Base-by-base conservation (phyloP, 2,329 filamentous ascomycete species). In the Aspergillus aculeatus region DNA sequence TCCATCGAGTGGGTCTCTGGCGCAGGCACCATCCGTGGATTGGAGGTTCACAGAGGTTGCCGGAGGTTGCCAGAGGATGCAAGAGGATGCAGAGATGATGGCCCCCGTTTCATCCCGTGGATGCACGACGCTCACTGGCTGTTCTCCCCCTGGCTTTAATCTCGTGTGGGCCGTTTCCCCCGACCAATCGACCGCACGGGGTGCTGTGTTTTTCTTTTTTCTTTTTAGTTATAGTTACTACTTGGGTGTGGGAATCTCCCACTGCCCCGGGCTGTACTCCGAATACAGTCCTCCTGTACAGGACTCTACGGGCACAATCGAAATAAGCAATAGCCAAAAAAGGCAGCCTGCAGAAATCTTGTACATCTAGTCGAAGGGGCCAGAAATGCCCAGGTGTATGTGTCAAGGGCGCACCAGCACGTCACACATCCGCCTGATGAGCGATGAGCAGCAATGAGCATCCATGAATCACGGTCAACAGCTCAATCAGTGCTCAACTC, bases 1-100 rank as follows among this genome's bases (percentile, higher is more conserved):
- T 14, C 12, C 32, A 35, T 16, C 0, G 2, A 31, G 61, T 63
- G 61, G 61, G 59, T 14, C 51, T 16, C 56, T 48, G 52, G 38
- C 56, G 21, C 56, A 51, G 58, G 54, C 50, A 58, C 58, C 54
- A 49, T 54, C 38, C 57, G 49, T 54, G 58, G 50, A 57, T 62
- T 61, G 21, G 59, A 35, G 58, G 50, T 12, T 29, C 9, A 0
- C 1, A 7, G 21, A 21, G 21, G 21, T 21, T 21, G 21, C 21
- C 21, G 21, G 21, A 21, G 21, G 21, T 21, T 21, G 21, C 21
- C 21, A 21, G 21, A 21, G 21, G 21, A 21, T 21, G 21, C 21
- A 2, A 21, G 21, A 21, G 7, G 26, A 2, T 11, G 10, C 50
- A 47, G 54, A 62, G 57, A 62, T 57, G 54, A 55, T 35, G 58